Conservation (phyloP, 441 rosid species). For the Syzygium malaccense region DNA sequence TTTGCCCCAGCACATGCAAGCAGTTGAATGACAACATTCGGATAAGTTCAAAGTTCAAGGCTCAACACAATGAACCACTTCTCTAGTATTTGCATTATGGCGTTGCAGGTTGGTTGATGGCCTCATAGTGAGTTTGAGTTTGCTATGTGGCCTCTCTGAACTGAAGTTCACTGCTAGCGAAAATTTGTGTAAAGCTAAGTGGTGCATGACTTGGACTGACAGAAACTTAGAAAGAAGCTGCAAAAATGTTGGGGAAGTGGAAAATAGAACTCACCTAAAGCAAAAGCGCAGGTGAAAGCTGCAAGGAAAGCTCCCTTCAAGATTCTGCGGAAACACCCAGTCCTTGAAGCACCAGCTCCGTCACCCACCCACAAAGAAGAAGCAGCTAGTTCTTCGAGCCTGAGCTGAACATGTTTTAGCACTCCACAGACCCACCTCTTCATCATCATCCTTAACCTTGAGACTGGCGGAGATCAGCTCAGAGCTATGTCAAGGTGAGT, state of each 20-base stretch:
- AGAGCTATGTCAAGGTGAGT: background rate
- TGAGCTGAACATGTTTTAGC: background rate
- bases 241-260: background rate
- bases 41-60: background rate
- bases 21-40: background rate
- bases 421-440: conserved; percentile 12
- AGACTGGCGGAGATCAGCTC: background rate
- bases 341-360: conserved; percentile 4
- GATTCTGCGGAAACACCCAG: background rate
- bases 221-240: background rate
- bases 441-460: background rate
- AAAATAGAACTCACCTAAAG: conserved; percentile 32
- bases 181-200: background rate
- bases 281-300: conserved; percentile 44
- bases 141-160: background rate
- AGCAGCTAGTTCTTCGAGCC: conserved; percentile 1
- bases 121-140: background rate
- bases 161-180: background rate
- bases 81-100: background rate
- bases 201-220: background rate
- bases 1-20: background rate
- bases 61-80: background rate
- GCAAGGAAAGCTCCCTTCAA: conserved; percentile 33
- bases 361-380: conserved; percentile 14
- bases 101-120: background rate